Conservation (phyloP, 768 basidiomycete genomes). For the Mycena haematopus region DNA sequence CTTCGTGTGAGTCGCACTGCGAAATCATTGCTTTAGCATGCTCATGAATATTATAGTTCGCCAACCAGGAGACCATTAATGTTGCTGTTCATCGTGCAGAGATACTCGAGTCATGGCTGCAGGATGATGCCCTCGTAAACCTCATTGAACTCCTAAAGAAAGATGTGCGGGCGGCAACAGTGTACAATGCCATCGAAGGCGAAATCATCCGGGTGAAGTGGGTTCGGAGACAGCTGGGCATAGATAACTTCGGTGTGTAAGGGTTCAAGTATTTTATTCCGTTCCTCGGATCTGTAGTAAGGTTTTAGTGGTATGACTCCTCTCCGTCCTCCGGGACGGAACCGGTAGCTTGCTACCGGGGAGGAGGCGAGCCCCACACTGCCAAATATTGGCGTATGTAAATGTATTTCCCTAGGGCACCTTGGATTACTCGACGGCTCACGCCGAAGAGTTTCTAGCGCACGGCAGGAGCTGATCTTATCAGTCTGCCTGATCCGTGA, state of each 20-base stretch:
- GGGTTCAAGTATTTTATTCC: no score
- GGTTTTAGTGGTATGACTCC: no score
- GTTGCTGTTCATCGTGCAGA: conserved; percentile 6
- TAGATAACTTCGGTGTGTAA: not conserved
- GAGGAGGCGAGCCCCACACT: no score
- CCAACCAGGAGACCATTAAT: not conserved
- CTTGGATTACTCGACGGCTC: no score
- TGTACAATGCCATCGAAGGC: conserved; percentile 7
- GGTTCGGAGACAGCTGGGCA: conserved; percentile 13
- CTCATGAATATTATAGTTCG: not conserved
- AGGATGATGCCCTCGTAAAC: not conserved
- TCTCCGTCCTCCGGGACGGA: no score
- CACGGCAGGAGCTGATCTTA: no score
- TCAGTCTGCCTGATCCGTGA: no score
- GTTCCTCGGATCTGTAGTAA: no score
- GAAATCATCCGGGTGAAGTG: conserved; percentile 2
- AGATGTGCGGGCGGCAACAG: not conserved
- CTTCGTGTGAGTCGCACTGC: not conserved
- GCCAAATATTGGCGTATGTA: no score
- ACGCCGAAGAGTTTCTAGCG: no score
- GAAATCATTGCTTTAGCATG: not conserved
- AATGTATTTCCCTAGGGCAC: no score
- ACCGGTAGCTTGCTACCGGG: no score
- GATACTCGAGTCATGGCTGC: conserved; percentile 6
- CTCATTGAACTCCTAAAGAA: conserved; percentile 2